Evolutionary conservation across 108 stramenopile genomes (phyloP).

Genomic region (Stephanodiscus triporus): DNA sequence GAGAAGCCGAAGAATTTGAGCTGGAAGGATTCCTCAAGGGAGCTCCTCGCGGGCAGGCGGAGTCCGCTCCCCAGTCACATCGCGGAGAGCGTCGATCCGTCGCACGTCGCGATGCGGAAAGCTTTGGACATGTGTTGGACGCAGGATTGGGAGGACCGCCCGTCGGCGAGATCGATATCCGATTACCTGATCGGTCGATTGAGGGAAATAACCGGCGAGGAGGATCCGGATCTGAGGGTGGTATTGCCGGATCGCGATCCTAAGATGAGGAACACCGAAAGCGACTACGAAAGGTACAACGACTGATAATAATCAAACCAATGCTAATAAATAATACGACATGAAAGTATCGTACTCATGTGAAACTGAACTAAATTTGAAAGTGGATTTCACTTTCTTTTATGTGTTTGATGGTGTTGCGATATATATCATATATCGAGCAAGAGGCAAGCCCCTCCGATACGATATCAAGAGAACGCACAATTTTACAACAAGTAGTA

Average conservation of each 20-base stretch:
- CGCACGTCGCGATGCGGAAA: conserved; percentile 42
- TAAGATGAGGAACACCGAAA: conserved; percentile 30
- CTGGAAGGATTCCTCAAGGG: conserved; percentile 12
- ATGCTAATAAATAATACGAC: too few relatives aligned
- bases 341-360: too few relatives aligned
- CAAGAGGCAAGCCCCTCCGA: too few relatives aligned
- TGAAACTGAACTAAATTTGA: too few relatives aligned
- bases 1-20: conserved; percentile 44
- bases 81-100: conserved; percentile 35
- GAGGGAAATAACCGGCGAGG: conserved; percentile 38
- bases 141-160: conserved; percentile 41
- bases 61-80: conserved; percentile 43
- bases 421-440: too few relatives aligned
- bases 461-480: too few relatives aligned
- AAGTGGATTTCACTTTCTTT: too few relatives aligned
- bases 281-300: conserved; percentile 32
- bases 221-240: conserved; percentile 43
- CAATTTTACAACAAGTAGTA: too few relatives aligned
- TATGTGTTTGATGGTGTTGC: too few relatives aligned
- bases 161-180: conserved; percentile 23
- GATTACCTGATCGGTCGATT: conserved; percentile 35
- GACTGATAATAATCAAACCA: too few relatives aligned
- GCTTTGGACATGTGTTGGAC: conserved; percentile 57
- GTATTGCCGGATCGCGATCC: conserved; percentile 43
- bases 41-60: conserved; percentile 34